phyloP scores from a whole-genome alignment of 2,329 filamentous ascomycete species.

The Coniochaeta hoffmannii region DNA sequence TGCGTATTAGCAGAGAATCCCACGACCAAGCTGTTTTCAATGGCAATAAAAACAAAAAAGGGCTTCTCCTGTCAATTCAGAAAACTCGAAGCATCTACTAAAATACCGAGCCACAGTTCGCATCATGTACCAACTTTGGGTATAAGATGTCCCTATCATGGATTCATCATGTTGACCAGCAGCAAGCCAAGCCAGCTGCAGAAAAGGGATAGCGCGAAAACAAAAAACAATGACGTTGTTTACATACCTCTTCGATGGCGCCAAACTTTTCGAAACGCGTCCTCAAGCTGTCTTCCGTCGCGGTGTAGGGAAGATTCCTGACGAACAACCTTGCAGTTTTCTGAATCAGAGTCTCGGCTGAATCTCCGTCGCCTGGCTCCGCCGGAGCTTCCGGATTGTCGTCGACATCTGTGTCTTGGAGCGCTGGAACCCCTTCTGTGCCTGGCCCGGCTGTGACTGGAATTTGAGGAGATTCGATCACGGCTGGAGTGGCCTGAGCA shows the following conservation, averaged over 20 bases:
- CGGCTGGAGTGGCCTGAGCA: conserved; percentile 8
- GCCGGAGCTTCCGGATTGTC: conserved; percentile 21
- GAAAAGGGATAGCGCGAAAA: conserved; percentile 10
- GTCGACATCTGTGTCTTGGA: conserved; percentile 13
- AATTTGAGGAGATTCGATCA: conserved; percentile 10
- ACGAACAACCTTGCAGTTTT: conserved; percentile 76
- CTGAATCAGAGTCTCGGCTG: conserved; percentile 53
- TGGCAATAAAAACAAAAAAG: neutral
- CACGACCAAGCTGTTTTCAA: conserved; percentile 7
- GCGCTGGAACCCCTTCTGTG: conserved; percentile 8
- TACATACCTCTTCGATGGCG: conserved; percentile 76
- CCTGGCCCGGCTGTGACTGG: conserved; percentile 8
- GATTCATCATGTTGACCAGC: conserved; percentile 68
- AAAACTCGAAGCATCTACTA: conserved; percentile 98
- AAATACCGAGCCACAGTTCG: conserved; percentile 89
- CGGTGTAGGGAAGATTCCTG: conserved; percentile 78
- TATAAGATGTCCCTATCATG: conserved; percentile 99
- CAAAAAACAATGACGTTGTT: conserved; percentile 1
- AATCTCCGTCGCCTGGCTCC: conserved; percentile 28
- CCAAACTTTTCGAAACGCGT: conserved; percentile 67
- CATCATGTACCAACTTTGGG: conserved; percentile 72
- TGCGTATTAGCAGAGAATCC: conserved; percentile 6
- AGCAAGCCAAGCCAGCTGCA: conserved; percentile 9
- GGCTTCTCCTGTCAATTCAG: conserved; percentile 48
- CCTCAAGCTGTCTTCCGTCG: conserved; percentile 69